A percentile compares a stretch with the other conserved stretches of the same genome.
phyloP scores from a whole-genome alignment of 2,329 filamentous ascomycete genomes.

The Colletotrichum phormii region DNA sequence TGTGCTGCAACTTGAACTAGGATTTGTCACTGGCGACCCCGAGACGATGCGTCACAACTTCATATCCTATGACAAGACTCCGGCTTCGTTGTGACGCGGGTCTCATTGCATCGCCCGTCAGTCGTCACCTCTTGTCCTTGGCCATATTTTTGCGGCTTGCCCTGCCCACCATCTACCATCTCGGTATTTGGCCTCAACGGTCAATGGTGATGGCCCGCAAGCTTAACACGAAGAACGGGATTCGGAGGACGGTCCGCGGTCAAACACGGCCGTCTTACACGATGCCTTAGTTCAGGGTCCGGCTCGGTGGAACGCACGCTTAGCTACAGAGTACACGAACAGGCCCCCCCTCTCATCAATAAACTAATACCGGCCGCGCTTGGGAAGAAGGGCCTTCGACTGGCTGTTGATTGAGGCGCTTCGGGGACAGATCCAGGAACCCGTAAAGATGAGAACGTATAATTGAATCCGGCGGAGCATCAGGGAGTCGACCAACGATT shows the following conservation, averaged over 20 bases:
- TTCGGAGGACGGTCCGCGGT: not conserved
- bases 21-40: not conserved
- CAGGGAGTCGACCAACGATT: not conserved
- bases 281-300: not conserved
- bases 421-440: constrained; percentile 18
- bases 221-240: not conserved
- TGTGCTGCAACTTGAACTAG: not conserved
- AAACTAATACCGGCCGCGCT: not conserved
- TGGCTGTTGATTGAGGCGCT: constrained; percentile 3
- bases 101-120: not conserved
- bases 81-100: constrained; percentile 10
- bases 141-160: not conserved
- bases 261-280: not conserved
- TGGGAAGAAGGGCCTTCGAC: not conserved
- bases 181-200: not conserved
- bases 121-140: not conserved
- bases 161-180: not conserved
- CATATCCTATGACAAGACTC: not conserved
- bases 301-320: not conserved
- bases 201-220: not conserved
- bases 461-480: not conserved
- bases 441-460: not conserved
- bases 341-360: not conserved
- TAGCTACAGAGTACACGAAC: not conserved
- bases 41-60: not conserved